phyloP scores from a whole-genome alignment of 1,284 basidiomycete species.

The Fistulinella cinereoalba region DNA sequence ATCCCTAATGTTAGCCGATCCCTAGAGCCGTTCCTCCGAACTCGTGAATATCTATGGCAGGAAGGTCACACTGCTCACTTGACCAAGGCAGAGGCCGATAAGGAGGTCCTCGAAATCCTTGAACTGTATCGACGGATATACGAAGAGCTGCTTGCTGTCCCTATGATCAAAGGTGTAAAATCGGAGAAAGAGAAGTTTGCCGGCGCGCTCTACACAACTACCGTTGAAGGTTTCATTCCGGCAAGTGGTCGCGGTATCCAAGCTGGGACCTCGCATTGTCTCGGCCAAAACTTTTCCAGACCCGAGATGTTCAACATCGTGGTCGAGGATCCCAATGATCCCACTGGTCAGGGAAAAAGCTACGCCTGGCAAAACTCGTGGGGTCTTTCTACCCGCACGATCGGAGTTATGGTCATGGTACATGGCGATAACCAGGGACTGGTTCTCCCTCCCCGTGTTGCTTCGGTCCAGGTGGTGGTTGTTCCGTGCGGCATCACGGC shows the following conservation, averaged over 20 bases:
- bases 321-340: constrained; percentile 89
- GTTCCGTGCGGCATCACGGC: constrained; percentile 92
- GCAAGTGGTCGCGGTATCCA: constrained; percentile 98
- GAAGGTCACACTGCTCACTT: constrained; percentile 98
- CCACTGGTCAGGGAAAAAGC: constrained; percentile 63
- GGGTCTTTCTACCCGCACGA: constrained; percentile 95
- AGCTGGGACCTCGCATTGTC: constrained; percentile 95
- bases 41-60: constrained; percentile 99
- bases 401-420: constrained; percentile 99
- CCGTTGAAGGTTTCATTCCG: constrained; percentile 97
- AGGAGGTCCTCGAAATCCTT: constrained; percentile 91
- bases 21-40: constrained; percentile 94
- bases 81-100: constrained; percentile 85
- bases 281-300: constrained; percentile 97
- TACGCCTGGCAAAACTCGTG: constrained; percentile 99
- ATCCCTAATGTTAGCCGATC: constrained; percentile 23
- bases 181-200: constrained; percentile 99
- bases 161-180: constrained; percentile 95
- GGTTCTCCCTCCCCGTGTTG: constrained; percentile 93
- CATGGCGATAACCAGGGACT: constrained; percentile 98
- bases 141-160: constrained; percentile 95
- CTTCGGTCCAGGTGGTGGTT: constrained; percentile 88
- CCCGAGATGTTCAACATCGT: constrained; percentile 97
- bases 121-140: constrained; percentile 97
- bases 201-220: constrained; percentile 97